Base-by-base conservation (phyloP, 306 rosid genomes). In the Ceratonia siliqua region DNA sequence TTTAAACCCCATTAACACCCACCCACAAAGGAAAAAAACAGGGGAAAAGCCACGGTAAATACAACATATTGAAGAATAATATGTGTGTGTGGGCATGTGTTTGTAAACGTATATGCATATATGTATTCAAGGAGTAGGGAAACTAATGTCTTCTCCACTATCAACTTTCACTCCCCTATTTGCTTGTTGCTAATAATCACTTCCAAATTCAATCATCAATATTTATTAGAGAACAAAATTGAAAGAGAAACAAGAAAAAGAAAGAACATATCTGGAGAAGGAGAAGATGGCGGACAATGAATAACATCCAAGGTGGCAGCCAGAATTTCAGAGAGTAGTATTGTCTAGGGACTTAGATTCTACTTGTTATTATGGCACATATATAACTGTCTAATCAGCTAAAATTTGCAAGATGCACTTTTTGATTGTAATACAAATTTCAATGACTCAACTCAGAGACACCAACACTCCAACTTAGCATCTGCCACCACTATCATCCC, bases 1-100 rank as follows among this genome's bases (percentile, higher is more conserved):
- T 94, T 78, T 52, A 66, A 73, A 65, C 68, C 82, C 42, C 43
- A 28, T 69, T 53, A 67, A 66, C 15, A 45, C 53, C 70, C 71
- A 64, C 52, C 85, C 78, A 12, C 27, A 78, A 43, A 48, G 9
- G 35, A 11, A 22, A 43, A 59, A 67, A 17, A 13, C 3, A 6
- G n/a, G 45, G 27, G 24, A 79, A 68, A 68, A 74, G 58, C 48
- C 27, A 78, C 4, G 59, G 71, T 73, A 20, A 80, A 25, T 67
- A 86, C n/a, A 35, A 62, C 46, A 62, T 30, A 73, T 28, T 15
- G 56, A 58, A 32, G 18, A 35, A 58, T 14, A 66, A 55, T 46
- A 55, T 46, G 54, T 48, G 68, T 22, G 69, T 49, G 68, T 62
- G 27, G 22, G 35, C 64, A 54, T 63, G 49, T 74, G 49, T 55